Base-by-base conservation (phyloP, 2,329 filamentous ascomycete species). In the Thelonectria rubi region DNA sequence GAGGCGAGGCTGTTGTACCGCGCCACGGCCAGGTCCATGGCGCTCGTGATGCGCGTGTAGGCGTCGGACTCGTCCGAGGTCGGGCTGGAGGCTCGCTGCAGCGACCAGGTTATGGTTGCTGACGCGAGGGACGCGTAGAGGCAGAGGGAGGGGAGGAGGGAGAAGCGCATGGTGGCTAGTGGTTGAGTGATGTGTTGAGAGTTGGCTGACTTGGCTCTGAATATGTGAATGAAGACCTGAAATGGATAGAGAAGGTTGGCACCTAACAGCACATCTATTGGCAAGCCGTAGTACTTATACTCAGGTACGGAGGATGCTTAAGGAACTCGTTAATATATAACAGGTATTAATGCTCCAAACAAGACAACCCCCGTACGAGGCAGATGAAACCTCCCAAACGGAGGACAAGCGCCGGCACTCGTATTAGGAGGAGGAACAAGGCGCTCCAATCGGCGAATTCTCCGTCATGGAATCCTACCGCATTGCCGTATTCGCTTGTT, bases 21-120 rank as follows among this genome's bases (percentile, higher is more conserved):
- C 8, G 74, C 74, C 0, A 75, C 78, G 6, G 81, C 81, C 1
- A 73, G 62, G 11, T 54, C 63, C 78, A 82, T 81, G 46, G 78
- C 80, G 1, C 68, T 57, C 39, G 80, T 77, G 68, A 82, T 83
- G n/a, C 73, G 72, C 2, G 63, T 42, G 67, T 82, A 82, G 37
- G 81, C 81, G 32, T 82, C 80, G 10, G 62, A 32, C 40, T 83
- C 73, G 69, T 83, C 81, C 0, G 72, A 52, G 0, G 77, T 75
- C 0, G 81, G 81, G 65, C 75, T 81, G n/a, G 72, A 30, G 1
- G 71, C 70, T 50, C 75, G 77, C 37, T 77, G 61, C 0, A 83
- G 65, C 0, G 72, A 68, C 76, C 75, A 83, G 43, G 69, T 78
- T 30, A 82, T 69, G 5, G 76, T 69, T 10, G 73, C 79, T 0